These are phyloP conservation scores for Ganoderma lingzhi DNA, from an alignment of 1,284 basidiomycete genomes.

Conservation along the genomic window DNA sequence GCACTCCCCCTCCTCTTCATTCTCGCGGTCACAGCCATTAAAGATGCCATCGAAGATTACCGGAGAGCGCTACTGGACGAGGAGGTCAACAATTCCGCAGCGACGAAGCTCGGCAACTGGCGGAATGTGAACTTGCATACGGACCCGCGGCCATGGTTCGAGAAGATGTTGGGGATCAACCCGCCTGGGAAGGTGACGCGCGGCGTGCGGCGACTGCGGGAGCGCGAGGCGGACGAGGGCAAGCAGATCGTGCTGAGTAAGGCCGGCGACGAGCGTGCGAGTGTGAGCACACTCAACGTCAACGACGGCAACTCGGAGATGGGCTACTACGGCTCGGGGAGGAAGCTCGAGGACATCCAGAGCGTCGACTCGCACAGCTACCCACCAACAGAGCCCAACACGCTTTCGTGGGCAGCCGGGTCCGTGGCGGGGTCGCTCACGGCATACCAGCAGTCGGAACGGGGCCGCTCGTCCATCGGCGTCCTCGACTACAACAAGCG, in stretches of 20 bases:
- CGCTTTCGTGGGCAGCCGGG: conserved; percentile 36
- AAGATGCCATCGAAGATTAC: conserved; percentile 96
- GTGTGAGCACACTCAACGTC: conserved; percentile 46
- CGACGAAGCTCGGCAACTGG: conserved; percentile 89
- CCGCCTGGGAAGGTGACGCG: conserved; percentile 80
- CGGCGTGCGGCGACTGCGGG: conserved; percentile 87
- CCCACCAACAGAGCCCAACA: conserved; percentile 49
- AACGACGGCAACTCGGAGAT: conserved; percentile 55
- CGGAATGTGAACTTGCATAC: conserved; percentile 88
- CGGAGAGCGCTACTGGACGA: conserved; percentile 88
- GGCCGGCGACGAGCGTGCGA: conserved; percentile 48
- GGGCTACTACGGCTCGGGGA: conserved; percentile 47
- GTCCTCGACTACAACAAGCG: conserved; percentile 84
- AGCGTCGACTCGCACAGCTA: conserved; percentile 73
- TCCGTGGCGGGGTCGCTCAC: conserved; percentile 40
- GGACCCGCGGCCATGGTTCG: conserved; percentile 80
- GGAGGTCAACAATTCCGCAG: conserved; percentile 90
- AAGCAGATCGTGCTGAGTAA: conserved; percentile 72
- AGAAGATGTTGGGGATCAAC: conserved; percentile 75
- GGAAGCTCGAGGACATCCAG: conserved; percentile 71
- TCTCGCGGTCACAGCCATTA: conserved; percentile 89
- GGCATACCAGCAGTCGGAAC: conserved; percentile 63
- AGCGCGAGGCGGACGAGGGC: conserved; percentile 78
- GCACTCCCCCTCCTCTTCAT: conserved; percentile 92
- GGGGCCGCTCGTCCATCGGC: conserved; percentile 63